These are phyloP conservation scores for Lachancea meyersii DNA, from an alignment of 805 yeast species.

Conservation along the genomic window DNA sequence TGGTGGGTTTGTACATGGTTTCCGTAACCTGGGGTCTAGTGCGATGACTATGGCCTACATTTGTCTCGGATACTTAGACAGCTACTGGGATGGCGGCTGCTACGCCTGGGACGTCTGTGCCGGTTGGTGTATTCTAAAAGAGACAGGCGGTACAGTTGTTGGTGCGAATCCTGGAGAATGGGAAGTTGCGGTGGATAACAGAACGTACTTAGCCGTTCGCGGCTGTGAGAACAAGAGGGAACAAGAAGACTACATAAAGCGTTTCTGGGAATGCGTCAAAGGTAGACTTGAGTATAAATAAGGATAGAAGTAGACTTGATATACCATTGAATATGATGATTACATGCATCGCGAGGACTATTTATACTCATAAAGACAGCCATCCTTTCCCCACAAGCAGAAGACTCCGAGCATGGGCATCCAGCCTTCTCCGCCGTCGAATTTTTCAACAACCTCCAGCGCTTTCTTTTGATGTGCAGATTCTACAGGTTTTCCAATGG, in stretches of 20 bases:
- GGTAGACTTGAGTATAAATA: constrained; percentile 42
- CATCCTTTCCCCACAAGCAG: constrained; percentile 66
- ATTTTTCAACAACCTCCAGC: constrained; percentile 26
- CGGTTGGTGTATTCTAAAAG: constrained; percentile 56
- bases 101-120: constrained; percentile 70
- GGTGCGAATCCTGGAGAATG: constrained; percentile 48
- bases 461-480: constrained; percentile 28
- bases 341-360: background rate
- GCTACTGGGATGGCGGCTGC: constrained; percentile 68
- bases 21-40: constrained; percentile 57
- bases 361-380: constrained; percentile 53
- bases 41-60: constrained; percentile 56
- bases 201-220: constrained; percentile 51
- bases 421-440: constrained; percentile 45
- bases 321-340: background rate
- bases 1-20: constrained; percentile 82
- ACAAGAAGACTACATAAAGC: constrained; percentile 41
- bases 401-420: constrained; percentile 45
- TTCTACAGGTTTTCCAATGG: constrained; percentile 48
- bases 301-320: constrained; percentile 2
- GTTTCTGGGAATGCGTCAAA: constrained; percentile 46
- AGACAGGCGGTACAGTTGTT: constrained; percentile 54
- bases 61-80: constrained; percentile 54
- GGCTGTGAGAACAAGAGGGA: constrained; percentile 37
- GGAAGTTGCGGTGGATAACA: constrained; percentile 45